Percentiles rank a stretch among this genome's conserved stretches.
Conservation (phyloP, 2,329 filamentous ascomycete species). For the Coniochaeta sp. region DNA sequence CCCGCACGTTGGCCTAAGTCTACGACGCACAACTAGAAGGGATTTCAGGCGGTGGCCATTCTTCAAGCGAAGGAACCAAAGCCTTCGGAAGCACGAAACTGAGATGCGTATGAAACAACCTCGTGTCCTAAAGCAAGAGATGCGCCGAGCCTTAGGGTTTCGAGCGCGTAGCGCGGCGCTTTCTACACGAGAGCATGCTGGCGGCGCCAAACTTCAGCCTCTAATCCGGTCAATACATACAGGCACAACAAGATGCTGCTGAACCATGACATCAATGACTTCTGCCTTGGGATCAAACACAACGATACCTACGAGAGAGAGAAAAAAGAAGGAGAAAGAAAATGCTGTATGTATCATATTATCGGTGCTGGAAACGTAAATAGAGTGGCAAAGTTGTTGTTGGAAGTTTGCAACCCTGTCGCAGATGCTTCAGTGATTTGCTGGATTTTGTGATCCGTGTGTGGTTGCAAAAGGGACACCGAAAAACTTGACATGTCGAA, state of each 20-base stretch:
- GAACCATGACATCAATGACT: neutral
- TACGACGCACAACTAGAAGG: neutral
- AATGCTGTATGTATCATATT: neutral
- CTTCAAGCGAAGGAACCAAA: neutral
- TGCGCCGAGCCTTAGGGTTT: neutral
- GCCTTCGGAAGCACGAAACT: neutral
- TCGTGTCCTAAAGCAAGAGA: neutral
- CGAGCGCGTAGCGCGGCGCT: neutral
- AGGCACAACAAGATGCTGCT: neutral
- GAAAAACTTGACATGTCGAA: neutral
- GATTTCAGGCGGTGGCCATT: neutral
- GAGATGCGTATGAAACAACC: neutral
- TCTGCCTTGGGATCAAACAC: neutral
- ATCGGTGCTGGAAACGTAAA: neutral
- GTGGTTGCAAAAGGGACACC: neutral
- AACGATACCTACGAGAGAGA: no score
- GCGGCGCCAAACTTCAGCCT: neutral
- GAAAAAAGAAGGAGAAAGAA: neutral
- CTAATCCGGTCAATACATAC: neutral
- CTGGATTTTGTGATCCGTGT: neutral
- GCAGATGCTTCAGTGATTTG: neutral
- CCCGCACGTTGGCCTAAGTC: neutral
- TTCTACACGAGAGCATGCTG: neutral
- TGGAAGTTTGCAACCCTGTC: neutral
- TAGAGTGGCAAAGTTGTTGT: neutral